Evolutionary conservation across 2,329 filamentous ascomycete genomes (phyloP), one percentile per base, ranked within the genome.

Genomic region (Verticillium zaregamsianum): DNA sequence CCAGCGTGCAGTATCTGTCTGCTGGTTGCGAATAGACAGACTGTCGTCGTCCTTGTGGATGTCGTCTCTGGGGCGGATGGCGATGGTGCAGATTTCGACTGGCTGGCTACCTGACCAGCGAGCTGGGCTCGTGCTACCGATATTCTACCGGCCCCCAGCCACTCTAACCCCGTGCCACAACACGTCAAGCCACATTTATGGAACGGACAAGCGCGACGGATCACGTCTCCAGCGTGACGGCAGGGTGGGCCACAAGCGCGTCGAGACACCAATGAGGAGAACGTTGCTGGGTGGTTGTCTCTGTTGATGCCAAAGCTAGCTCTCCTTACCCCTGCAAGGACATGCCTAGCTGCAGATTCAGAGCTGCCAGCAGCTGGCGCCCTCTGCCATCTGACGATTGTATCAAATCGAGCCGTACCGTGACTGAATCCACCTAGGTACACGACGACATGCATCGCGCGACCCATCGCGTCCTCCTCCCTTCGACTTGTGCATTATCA

Each of bases 211-310:
- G 52, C 63, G 61, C 61, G 62, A 63, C 59, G 62, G 35, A 2
- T 37, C 58, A 59, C 58, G 58, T 59, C 58, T 25, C 49, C 58
- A 23, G 23, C 12, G 31, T 39, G 28, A 31, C 35, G 23, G 33
- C 37, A 32, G 25, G 12, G 39, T 49, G 57, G 57, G 57, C 11
- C 39, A 3, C 23, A 20, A 25, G 37, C 31, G 40, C 40, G 28
- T 37, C 17, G 33, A 60, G 32, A 25, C 63, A 63, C 82, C 81
- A 84, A 84, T 83, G 60, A 73, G 28, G 67, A 45, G 4, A 15
- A 69, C 71, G 86, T 88, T 88, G 84, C 83, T 68, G 73, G 67
- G 82, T 73, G 70, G 83, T 86, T 85, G 81, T 78, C 71, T 73
- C 66, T 85, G 80, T 84, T 84, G 79, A 83, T 68, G 20, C 20